Evolutionary conservation across 768 basidiomycete species (phyloP).

Genomic region (Candolleomyces aberdarensis): DNA sequence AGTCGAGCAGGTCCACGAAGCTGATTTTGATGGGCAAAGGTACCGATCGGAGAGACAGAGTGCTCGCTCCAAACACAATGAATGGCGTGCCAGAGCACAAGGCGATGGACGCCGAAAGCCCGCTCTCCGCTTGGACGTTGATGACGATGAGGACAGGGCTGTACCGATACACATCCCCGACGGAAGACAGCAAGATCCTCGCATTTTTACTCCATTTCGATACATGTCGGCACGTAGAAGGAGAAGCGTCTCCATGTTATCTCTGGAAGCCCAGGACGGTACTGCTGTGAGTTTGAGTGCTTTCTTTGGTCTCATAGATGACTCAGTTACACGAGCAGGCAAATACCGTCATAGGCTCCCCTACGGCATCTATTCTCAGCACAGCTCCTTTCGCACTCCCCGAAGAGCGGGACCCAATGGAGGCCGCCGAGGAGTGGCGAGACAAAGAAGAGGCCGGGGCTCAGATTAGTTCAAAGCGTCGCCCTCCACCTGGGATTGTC

Average conservation of each 20-base stretch:
- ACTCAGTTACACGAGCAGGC: slow-evolving; percentile 35
- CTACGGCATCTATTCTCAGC: slow-evolving; percentile 67
- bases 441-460: slow-evolving; percentile 56
- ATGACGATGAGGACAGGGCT: background rate
- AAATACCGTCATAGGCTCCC: slow-evolving; percentile 73
- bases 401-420: slow-evolving; percentile 57
- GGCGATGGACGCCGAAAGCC: background rate
- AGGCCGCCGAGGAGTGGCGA: slow-evolving; percentile 70
- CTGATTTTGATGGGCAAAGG: background rate
- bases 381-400: slow-evolving; percentile 51
- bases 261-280: slow-evolving; percentile 76
- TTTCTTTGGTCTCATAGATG: slow-evolving; percentile 3
- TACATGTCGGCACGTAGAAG: slow-evolving; percentile 55
- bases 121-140: background rate
- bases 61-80: slow-evolving; percentile 1
- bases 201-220: slow-evolving; percentile 61
- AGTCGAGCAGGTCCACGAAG: slow-evolving; percentile 9
- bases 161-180: slow-evolving; percentile 24
- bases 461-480: slow-evolving; percentile 33
- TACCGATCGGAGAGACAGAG: background rate
- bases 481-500: slow-evolving; percentile 62
- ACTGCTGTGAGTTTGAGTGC: slow-evolving; percentile 58
- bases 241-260: slow-evolving; percentile 69
- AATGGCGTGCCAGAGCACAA: background rate
- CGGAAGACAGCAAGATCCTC: slow-evolving; percentile 39